phyloP scores from a whole-genome alignment of 208 protist species.

The Trypanosoma scelopori region DNA sequence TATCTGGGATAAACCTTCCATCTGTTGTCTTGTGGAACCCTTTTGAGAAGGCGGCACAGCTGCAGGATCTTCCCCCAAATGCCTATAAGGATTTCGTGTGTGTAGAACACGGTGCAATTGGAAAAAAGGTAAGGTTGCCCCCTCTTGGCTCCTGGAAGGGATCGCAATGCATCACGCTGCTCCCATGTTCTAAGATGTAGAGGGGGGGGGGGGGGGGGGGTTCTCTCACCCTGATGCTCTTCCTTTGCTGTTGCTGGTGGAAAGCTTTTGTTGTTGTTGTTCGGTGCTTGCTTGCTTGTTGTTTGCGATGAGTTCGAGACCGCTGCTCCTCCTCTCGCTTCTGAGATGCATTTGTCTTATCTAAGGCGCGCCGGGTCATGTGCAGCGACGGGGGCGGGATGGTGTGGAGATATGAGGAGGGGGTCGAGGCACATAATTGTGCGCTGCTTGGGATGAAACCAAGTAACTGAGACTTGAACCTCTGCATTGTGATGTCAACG shows the following conservation, averaged over 20 bases:
- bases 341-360: too few species aligned
- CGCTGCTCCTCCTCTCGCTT: too few species aligned
- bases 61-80: conserved; percentile 75
- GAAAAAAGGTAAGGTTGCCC: conserved; percentile 29
- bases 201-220: too few species aligned
- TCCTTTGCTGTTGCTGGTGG: too few species aligned
- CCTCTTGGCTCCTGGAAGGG: conserved; percentile 18
- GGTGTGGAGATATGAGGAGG: neutral
- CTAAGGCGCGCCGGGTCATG: too few species aligned
- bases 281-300: conserved; percentile 4
- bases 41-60: conserved; percentile 57
- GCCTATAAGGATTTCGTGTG: conserved; percentile 86
- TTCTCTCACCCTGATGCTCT: too few species aligned
- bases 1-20: conserved; percentile 50
- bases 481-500: too few species aligned
- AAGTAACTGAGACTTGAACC: neutral
- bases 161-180: conserved; percentile 12
- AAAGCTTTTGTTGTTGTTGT: too few species aligned
- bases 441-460: conserved; percentile 1
- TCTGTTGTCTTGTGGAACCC: conserved; percentile 91
- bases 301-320: too few species aligned
- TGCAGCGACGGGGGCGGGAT: too few species aligned
- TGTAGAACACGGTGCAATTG: conserved; percentile 82
- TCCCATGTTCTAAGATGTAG: conserved; percentile 10
- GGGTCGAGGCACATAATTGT: conserved; percentile 2